Base-by-base conservation (phyloP, 108 stramenopile species). In the Bacterosira constricta region DNA sequence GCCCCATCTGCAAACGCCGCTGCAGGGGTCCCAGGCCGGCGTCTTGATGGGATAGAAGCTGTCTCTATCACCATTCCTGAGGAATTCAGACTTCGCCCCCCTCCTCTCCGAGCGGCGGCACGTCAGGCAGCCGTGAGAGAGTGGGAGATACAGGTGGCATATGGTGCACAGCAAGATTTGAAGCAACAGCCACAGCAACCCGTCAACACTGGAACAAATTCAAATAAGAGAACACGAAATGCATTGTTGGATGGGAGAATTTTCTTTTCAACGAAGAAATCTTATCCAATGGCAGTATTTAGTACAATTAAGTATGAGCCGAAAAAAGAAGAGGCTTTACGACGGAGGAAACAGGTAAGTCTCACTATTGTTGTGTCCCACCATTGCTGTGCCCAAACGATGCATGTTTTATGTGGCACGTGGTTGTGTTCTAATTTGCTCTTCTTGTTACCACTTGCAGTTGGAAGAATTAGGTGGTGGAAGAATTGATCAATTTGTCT, bases 391-490 rank as follows among this genome's bases (percentile, higher is more conserved):
- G n/a, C n/a, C n/a, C n/a, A n/a, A n/a, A n/a, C n/a, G n/a, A n/a
- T n/a, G n/a, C n/a, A n/a, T n/a, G n/a, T n/a, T n/a, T n/a, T n/a
- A n/a, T n/a, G n/a, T n/a, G n/a, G n/a, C n/a, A n/a, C n/a, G n/a
- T n/a, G n/a, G n/a, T n/a, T n/a, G n/a, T n/a, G n/a, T n/a, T n/a
- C n/a, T n/a, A n/a, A n/a, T n/a, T n/a, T n/a, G n/a, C n/a, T n/a
- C n/a, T n/a, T n/a, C n/a, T n/a, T n/a, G n/a, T n/a, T n/a, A n/a
- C n/a, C n/a, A n/a, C n/a, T n/a, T n/a, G n/a, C n/a, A n/a, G n/a
- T 57, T 96, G 20, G 95, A 94, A 73, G 90, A 90, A 20, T 75
- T 83, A 34, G 91, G 92, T 60, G 95, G 92, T 42, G 95, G 92
- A 50, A 91, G 92, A 50, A 91, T 90, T 4, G 85, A 85, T 26